These are phyloP conservation scores for Herpomyces periplanetae DNA, from an alignment of 2,329 filamentous ascomycete genomes.

Conservation along the genomic window DNA sequence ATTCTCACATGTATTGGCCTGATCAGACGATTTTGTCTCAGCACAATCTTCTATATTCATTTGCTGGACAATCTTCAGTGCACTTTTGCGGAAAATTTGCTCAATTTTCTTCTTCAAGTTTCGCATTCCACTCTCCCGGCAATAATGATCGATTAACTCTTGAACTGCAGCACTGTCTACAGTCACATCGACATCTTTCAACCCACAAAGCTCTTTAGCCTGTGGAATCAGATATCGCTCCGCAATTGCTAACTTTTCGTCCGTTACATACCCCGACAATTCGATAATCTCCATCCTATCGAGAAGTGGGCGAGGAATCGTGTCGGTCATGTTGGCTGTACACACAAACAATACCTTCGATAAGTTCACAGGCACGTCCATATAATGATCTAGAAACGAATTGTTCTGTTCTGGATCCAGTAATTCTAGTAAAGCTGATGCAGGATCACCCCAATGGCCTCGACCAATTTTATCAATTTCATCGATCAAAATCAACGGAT, in stretches of 20 bases:
- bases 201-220: conserved; percentile 65
- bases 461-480: conserved; percentile 94
- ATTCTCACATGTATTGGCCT: conserved; percentile 49
- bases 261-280: conserved; percentile 73
- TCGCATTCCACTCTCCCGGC: conserved; percentile 74
- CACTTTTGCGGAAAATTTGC: conserved; percentile 89
- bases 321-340: conserved; percentile 95
- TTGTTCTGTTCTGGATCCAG: conserved; percentile 89
- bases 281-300: conserved; percentile 96
- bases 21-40: conserved; percentile 37
- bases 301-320: conserved; percentile 62
- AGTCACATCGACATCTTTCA: conserved; percentile 66
- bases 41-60: conserved; percentile 46
- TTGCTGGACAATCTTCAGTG: conserved; percentile 81
- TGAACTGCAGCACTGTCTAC: conserved; percentile 56
- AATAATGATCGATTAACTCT: conserved; percentile 94
- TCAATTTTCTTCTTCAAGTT: conserved; percentile 98
- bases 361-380: conserved; percentile 85
- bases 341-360: conserved; percentile 95
- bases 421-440: conserved; percentile 63
- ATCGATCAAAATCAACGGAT: conserved; percentile 77
- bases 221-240: conserved; percentile 65
- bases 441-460: conserved; percentile 80
- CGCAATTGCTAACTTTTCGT: conserved; percentile 96
- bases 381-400: conserved; percentile 90